Base-by-base conservation (phyloP, 2,329 filamentous ascomycete species). In the Orbilia javanica region DNA sequence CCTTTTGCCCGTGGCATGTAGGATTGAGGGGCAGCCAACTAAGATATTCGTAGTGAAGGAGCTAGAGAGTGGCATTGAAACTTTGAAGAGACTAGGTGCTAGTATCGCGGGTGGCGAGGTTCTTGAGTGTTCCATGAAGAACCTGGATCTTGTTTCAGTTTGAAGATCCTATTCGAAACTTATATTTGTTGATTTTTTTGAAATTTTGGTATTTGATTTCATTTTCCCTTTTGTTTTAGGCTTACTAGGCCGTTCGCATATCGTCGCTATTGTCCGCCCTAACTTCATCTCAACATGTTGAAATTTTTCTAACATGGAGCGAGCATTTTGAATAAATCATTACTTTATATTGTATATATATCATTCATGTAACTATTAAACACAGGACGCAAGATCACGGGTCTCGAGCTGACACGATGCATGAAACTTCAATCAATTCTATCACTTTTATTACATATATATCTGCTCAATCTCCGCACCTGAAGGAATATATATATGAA, bases 11-110 rank as follows among this genome's bases (percentile, higher is more conserved):
- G 60, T 77, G 39, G 73, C 66, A 4, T 77, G 73, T 46, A 71
- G 66, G 39, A 55, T 67, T 42, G 67, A 66, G 8, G 67, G 52
- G 8, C 44, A 42, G 6, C 57, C 66, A 1, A 77, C 66, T 3
- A 77, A 77, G 25, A 27, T 77, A n/a, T 77, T 71, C 22, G 42
- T 71, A 25, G 73, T 64, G 39, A 42, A 67, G 18, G 66, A 77
- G 15, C 20, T 53, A n/a, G 31, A 64, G 29, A 55, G 13, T 15
- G 72, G 72, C n/a, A 31, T 67, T 36, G 27, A 66, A 18, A 46
- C 27, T 4, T 52, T 77, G 36, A 77, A 62, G 66, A 50, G 13
- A 7, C 13, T 60, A n/a, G 66, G 60, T 5, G 13, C 29, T n/a
- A n/a, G 4, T 6, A 20, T 77, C 11, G 66, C 60, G 15, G 73